These are phyloP conservation scores for Hypomyces perniciosus DNA, from an alignment of 2,329 filamentous ascomycete species.

Conservation along the genomic window DNA sequence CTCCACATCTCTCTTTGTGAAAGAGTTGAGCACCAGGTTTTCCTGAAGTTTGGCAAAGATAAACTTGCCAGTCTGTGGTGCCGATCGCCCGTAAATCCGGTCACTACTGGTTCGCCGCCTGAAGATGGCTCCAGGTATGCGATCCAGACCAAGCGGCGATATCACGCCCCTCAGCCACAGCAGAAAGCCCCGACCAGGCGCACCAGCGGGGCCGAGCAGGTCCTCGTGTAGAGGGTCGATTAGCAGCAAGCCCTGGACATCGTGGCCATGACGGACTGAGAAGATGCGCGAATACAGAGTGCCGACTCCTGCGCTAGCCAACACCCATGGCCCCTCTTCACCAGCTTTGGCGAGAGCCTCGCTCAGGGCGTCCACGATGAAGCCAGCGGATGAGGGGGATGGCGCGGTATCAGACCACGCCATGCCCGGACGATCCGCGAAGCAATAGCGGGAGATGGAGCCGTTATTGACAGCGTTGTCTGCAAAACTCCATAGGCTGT, in stretches of 20 bases:
- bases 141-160: conserved; percentile 79
- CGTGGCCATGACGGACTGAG: conserved; percentile 69
- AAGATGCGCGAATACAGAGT: conserved; percentile 90
- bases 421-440: conserved; percentile 86
- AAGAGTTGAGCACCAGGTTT: conserved; percentile 75
- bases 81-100: conserved; percentile 73
- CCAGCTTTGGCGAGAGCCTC: conserved; percentile 76
- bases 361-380: conserved; percentile 82
- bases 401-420: conserved; percentile 87
- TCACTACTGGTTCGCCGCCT: conserved; percentile 74
- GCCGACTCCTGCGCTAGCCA: conserved; percentile 80
- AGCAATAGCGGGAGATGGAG: conserved; percentile 84
- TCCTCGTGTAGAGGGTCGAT: conserved; percentile 90
- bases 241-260: conserved; percentile 73
- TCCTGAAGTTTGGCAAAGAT: conserved; percentile 92
- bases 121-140: conserved; percentile 74
- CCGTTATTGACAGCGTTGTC: conserved; percentile 70
- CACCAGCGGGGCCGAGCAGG: conserved; percentile 62
- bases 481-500: conserved; percentile 74
- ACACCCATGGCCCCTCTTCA: conserved; percentile 82
- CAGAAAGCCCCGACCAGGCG: conserved; percentile 66
- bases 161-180: conserved; percentile 84
- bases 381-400: conserved; percentile 86
- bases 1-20: conserved; percentile 76
- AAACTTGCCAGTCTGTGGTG: conserved; percentile 74